Conservation (phyloP, 2,329 filamentous ascomycete genomes). For the Dactylonectria macrodidyma region DNA sequence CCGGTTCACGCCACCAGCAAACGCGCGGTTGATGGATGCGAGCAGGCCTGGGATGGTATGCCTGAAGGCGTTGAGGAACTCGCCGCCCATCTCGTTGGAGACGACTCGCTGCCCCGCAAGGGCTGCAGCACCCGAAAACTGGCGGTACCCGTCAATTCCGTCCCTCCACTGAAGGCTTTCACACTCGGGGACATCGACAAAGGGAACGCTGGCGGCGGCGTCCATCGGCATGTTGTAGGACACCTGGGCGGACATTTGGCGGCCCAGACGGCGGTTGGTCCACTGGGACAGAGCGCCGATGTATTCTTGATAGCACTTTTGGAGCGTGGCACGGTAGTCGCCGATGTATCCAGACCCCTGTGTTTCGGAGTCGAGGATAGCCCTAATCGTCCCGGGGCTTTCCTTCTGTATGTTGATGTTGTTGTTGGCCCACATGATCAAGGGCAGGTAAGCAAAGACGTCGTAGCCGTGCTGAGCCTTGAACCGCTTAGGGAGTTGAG, state of each 20-base stretch:
- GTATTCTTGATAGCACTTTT: slow-evolving; percentile 21
- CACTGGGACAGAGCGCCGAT: slow-evolving; percentile 2
- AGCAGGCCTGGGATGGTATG: slow-evolving; percentile 9
- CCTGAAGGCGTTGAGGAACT: not conserved
- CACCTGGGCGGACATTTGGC: slow-evolving; percentile 13
- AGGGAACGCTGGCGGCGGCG: slow-evolving; percentile 4
- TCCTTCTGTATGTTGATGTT: too few relatives aligned
- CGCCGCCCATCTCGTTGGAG: slow-evolving; percentile 24
- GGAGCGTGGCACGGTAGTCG: slow-evolving; percentile 10
- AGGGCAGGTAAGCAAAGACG: slow-evolving; percentile 13
- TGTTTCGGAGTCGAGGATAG: too few relatives aligned
- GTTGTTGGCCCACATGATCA: slow-evolving; percentile 9
- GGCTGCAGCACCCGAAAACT: slow-evolving; percentile 17
- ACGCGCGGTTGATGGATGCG: slow-evolving; percentile 12
- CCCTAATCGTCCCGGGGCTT: too few relatives aligned
- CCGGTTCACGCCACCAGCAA: slow-evolving; percentile 24
- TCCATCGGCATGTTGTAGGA: slow-evolving; percentile 22
- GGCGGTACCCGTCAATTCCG: slow-evolving; percentile 19
- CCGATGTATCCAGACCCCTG: slow-evolving; percentile 9
- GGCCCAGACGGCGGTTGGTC: not conserved
- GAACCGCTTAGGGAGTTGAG: slow-evolving; percentile 2
- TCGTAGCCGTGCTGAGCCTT: slow-evolving; percentile 3
- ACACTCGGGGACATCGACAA: slow-evolving; percentile 24
- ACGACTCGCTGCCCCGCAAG: slow-evolving; percentile 16
- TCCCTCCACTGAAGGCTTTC: slow-evolving; percentile 11